These are phyloP conservation scores for Chenopodium album DNA, from an alignment of 148 eudicot genomes.

Conservation along the genomic window DNA sequence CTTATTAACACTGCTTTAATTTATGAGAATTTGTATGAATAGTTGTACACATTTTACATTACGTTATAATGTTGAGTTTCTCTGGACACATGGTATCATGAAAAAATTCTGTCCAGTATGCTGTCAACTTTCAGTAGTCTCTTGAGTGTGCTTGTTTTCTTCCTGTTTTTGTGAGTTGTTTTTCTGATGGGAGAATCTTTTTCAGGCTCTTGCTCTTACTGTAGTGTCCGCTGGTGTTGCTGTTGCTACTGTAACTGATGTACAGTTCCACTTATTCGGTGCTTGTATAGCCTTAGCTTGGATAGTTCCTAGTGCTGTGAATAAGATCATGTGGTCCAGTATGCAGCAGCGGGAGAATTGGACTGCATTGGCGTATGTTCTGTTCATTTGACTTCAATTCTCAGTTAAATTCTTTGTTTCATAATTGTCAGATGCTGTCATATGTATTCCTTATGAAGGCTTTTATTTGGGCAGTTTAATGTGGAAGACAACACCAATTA, in stretches of 20 bases:
- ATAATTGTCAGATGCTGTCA: not conserved
- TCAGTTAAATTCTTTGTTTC: not conserved
- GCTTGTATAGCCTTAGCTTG: conserved; percentile 94
- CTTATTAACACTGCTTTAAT: no score
- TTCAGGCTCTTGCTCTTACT: conserved; percentile 75
- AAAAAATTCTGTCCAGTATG: not conserved
- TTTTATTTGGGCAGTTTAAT: conserved; percentile 55
- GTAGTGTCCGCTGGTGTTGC: conserved; percentile 83
- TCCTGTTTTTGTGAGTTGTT: not conserved
- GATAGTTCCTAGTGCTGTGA: conserved; percentile 93
- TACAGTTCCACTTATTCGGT: conserved; percentile 89
- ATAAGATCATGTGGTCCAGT: conserved; percentile 93
- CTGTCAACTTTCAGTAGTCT: not conserved
- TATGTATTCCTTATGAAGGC: conserved; percentile 12
- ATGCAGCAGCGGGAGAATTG: conserved; percentile 90
- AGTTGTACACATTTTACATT: no score
- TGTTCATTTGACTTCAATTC: not conserved
- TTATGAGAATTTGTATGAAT: no score
- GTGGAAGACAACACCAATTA: conserved; percentile 96
- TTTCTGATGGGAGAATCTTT: conserved; percentile 11
- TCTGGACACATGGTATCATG: not conserved
- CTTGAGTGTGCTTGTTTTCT: conserved; percentile 3
- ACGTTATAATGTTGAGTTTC: not conserved
- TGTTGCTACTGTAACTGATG: conserved; percentile 89
- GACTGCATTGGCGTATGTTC: conserved; percentile 89